These are phyloP conservation scores for Pichia sp. DNA, from an alignment of 1,139 yeast genomes.

Conservation along the genomic window DNA sequence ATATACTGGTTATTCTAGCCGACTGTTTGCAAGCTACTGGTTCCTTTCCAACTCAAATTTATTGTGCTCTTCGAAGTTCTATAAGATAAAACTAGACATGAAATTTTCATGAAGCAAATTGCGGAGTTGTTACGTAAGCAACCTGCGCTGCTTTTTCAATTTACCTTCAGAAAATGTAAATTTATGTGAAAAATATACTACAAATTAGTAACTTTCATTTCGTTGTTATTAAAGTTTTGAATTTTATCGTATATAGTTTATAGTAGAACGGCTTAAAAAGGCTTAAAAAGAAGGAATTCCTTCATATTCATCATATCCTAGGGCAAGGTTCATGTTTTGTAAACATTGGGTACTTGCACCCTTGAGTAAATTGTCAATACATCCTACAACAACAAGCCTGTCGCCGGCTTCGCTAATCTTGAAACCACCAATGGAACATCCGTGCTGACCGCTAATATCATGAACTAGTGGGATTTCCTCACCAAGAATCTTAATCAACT, in stretches of 20 bases:
- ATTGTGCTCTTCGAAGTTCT: too few species aligned
- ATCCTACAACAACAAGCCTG: conserved; percentile 90
- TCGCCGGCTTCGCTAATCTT: conserved; percentile 85
- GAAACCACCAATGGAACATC: conserved; percentile 91
- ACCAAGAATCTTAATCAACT: conserved; percentile 76
- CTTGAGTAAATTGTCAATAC: conserved; percentile 90
- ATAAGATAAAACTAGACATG: background rate
- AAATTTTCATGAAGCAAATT: background rate
- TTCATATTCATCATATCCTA: conserved; percentile 89
- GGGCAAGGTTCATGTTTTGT: conserved; percentile 86
- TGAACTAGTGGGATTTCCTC: conserved; percentile 90
- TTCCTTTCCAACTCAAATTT: too few species aligned
- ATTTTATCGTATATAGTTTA: background rate
- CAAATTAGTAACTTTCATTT: background rate
- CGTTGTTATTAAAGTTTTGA: background rate
- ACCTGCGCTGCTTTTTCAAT: background rate
- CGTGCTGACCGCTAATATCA: conserved; percentile 91
- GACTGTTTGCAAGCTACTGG: too few species aligned
- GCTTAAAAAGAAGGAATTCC: conserved; percentile 63
- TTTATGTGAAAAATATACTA: too few species aligned
- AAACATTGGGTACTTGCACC: conserved; percentile 99
- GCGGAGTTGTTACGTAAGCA: background rate
- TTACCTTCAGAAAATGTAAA: too few species aligned
- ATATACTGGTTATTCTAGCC: background rate
- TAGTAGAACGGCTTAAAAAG: background rate